Percentiles rank a stretch among this genome's conserved stretches.
Conservation (phyloP, 352 stramenopile genomes). For the Hyphochytrium catenoides region DNA sequence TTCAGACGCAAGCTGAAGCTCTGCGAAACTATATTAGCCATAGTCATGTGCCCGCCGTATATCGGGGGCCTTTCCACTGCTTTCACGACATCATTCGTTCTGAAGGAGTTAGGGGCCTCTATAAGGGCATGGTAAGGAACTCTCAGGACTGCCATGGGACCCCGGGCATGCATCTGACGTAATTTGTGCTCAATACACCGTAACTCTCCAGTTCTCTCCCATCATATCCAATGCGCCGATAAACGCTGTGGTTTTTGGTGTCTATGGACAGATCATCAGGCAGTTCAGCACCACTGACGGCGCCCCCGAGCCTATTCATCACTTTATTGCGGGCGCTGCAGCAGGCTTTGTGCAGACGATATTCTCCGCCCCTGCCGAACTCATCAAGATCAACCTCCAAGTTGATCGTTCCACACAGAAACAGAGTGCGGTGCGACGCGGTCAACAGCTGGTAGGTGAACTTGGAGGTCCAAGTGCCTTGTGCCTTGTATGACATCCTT, state of each 20-base stretch:
- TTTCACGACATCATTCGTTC: slow-evolving; percentile 21
- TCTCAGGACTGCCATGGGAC: too few species aligned
- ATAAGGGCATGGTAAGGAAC: slow-evolving; percentile 33
- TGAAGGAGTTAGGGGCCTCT: slow-evolving; percentile 34
- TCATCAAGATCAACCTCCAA: slow-evolving; percentile 58
- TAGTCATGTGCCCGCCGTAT: slow-evolving; percentile 21
- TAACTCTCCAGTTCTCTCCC: too few species aligned
- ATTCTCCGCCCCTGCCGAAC: slow-evolving; percentile 37
- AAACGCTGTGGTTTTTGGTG: slow-evolving; percentile 50
- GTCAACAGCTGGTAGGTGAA: slow-evolving; percentile 16
- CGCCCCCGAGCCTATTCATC: slow-evolving; percentile 15
- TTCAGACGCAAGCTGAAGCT: slow-evolving; percentile 27
- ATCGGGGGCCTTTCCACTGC: slow-evolving; percentile 3
- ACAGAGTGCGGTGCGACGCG: slow-evolving; percentile 25
- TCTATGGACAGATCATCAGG: slow-evolving; percentile 30
- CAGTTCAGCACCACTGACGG: slow-evolving; percentile 15
- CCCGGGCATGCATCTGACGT: too few species aligned
- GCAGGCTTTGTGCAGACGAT: slow-evolving; percentile 34
- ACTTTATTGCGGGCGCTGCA: slow-evolving; percentile 26
- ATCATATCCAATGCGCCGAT: slow-evolving; percentile 56
- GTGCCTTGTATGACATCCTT: too few species aligned
- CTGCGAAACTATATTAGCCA: slow-evolving; percentile 5
- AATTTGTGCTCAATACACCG: too few species aligned
- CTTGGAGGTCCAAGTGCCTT: too few species aligned
- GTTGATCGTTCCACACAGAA: slow-evolving; percentile 20